Percentiles rank a stretch among this genome's conserved stretches.
Evolutionary conservation across 2,329 filamentous ascomycete species (phyloP).

Genomic region (Curvularia sp.): DNA sequence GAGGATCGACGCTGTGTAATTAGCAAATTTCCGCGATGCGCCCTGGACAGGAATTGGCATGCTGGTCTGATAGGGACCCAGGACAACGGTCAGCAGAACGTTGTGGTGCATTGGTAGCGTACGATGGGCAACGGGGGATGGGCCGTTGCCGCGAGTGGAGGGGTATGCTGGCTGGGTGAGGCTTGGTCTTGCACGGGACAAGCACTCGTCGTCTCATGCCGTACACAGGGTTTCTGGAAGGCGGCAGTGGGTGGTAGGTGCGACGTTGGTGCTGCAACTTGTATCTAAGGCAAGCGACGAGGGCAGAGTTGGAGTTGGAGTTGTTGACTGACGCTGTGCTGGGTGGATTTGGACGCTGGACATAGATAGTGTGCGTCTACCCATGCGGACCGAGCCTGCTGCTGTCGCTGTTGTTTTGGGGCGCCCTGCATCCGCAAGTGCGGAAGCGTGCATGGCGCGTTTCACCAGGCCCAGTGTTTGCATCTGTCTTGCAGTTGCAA

Average conservation of each 20-base stretch:
- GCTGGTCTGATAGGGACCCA: slow-evolving; percentile 26
- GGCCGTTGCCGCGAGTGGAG: slow-evolving; percentile 31
- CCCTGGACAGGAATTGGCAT: background rate
- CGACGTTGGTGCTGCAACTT: slow-evolving; percentile 6
- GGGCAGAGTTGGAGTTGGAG: slow-evolving; percentile 5
- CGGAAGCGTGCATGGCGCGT: slow-evolving; percentile 32
- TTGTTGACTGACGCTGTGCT: slow-evolving; percentile 29
- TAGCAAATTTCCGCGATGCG: slow-evolving; percentile 5
- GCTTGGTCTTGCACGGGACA: slow-evolving; percentile 16
- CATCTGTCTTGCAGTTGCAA: slow-evolving; percentile 19
- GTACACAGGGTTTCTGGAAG: slow-evolving; percentile 1
- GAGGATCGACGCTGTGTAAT: slow-evolving; percentile 3
- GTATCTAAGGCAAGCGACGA: too few species aligned
- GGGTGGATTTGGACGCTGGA: slow-evolving; percentile 19
- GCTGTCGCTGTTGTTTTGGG: slow-evolving; percentile 24
- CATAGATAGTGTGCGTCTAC: slow-evolving; percentile 3
- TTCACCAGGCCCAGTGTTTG: slow-evolving; percentile 26
- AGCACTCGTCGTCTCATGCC: slow-evolving; percentile 11
- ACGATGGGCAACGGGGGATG: slow-evolving; percentile 23
- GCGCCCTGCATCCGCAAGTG: slow-evolving; percentile 19
- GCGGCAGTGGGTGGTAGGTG: slow-evolving; percentile 8
- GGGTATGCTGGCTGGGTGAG: slow-evolving; percentile 24
- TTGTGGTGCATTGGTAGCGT: slow-evolving; percentile 28
- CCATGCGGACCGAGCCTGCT: slow-evolving; percentile 24
- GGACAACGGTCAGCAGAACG: slow-evolving; percentile 23